Evolutionary conservation across 108 stramenopile genomes (phyloP).

Genomic region (Seminavis robusta): DNA sequence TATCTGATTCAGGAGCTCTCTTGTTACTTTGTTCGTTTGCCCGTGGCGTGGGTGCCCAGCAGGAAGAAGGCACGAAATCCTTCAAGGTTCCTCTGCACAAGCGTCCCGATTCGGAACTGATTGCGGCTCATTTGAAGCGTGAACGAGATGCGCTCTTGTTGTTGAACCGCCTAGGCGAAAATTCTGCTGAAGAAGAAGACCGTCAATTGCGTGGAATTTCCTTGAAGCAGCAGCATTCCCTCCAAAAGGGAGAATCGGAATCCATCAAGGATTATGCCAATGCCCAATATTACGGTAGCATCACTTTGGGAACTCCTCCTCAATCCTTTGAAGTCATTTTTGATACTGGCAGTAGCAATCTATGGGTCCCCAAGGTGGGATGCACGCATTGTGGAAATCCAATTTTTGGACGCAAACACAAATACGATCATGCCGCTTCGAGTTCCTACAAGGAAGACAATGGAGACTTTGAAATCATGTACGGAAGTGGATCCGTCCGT

Average conservation of each 20-base stretch:
- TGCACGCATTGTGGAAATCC: conserved; percentile 68
- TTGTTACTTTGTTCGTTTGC: no score
- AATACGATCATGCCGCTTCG: conserved; percentile 56
- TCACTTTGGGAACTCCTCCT: conserved; percentile 77
- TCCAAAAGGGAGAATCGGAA: conserved; percentile 46
- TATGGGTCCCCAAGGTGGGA: conserved; percentile 93
- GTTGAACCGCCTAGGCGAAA: background rate
- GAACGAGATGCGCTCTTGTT: conserved; percentile 56
- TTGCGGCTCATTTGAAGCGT: conserved; percentile 55
- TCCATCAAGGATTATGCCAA: conserved; percentile 87
- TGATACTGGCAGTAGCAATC: conserved; percentile 95
- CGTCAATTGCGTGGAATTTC: background rate
- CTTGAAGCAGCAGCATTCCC: background rate
- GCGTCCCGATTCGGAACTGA: conserved; percentile 63
- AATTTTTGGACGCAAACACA: conserved; percentile 56
- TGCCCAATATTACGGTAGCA: conserved; percentile 77
- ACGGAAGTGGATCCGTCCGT: conserved; percentile 78
- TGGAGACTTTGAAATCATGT: conserved; percentile 86
- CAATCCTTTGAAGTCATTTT: conserved; percentile 93
- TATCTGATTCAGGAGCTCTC: no score
- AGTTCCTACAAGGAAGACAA: conserved; percentile 53
- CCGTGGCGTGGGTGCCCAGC: no score
- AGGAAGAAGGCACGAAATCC: no score
- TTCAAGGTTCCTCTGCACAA: conserved; percentile 31
- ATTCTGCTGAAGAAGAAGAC: conserved; percentile 9